phyloP scores from a whole-genome alignment of 495 filamentous ascomycete genomes.

The Neurospora cerealis region DNA sequence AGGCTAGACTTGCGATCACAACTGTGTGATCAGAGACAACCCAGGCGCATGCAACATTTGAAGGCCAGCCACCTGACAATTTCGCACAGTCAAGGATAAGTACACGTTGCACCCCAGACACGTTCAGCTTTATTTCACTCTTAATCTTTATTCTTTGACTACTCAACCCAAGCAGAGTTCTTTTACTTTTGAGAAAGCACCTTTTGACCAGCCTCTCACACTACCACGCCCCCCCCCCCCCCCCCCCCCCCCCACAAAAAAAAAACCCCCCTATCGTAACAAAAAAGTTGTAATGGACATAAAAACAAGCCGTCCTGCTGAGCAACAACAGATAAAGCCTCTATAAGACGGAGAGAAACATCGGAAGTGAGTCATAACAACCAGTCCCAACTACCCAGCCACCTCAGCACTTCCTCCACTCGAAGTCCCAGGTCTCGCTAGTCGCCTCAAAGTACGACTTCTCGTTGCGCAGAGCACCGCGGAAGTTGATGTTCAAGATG shows the following conservation, averaged over 20 bases:
- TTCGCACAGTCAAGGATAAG: not conserved
- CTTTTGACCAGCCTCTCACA: not conserved
- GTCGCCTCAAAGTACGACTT: constrained; percentile 31
- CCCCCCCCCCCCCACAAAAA: too few relatives aligned
- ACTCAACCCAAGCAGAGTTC: not conserved
- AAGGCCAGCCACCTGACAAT: not conserved
- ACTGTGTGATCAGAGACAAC: not conserved
- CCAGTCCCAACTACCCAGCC: too few relatives aligned
- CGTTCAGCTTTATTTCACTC: not conserved
- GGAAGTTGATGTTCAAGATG: constrained; percentile 38
- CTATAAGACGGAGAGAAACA: not conserved
- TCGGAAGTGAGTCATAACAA: not conserved
- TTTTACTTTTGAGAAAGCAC: not conserved
- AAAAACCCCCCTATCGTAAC: not conserved
- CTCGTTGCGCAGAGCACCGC: constrained; percentile 26
- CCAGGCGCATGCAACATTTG: not conserved
- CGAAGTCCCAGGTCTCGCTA: constrained; percentile 30
- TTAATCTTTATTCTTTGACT: not conserved
- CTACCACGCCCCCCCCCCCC: not conserved
- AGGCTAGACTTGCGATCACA: not conserved
- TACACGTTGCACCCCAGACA: not conserved
- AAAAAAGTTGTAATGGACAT: not conserved
- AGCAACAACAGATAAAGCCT: not conserved
- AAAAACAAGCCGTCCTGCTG: not conserved
- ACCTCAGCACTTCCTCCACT: constrained; percentile 33